Base-by-base conservation (phyloP, 352 stramenopile genomes). In the Phytophthora multivora region DNA sequence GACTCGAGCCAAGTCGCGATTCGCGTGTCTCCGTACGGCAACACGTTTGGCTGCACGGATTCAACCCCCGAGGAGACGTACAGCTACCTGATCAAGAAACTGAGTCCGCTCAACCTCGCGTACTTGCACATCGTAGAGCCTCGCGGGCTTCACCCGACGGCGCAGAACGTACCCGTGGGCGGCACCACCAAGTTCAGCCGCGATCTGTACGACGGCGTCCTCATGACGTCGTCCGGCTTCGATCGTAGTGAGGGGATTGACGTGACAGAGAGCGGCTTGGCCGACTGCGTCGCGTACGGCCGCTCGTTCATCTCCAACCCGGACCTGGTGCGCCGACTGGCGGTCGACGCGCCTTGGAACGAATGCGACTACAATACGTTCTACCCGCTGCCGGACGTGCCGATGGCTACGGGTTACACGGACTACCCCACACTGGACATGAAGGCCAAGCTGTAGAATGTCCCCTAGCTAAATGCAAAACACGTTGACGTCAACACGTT, bases 261-360 rank as follows among this genome's bases (percentile, higher is more conserved):
- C 9, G 64, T 73, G 8, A 58, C 86, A 6, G 63, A 74, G 26
- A 66, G 68, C n/a, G 80, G 71, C 1, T 26, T 60, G 6, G 77
- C 66, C 1, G 75, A 90, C 51, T 63, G 59, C n/a, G 71, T 90
- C 21, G 75, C 69, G 6, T 90, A 80, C 58, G 80, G 78, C 6
- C 70, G 75, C 11, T 47, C 56, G n/a, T 90, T 88, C 62, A 85
- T 90, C 53, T 52, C 77, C 10, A 90, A 88, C 54, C 80, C 81
- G 36, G 80, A 90, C 56, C 43, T 90, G n/a, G 73, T 85, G 25
- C 57, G 73, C 36, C 71, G 77, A 13, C 58, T 90, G n/a, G 40
- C 72, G 46, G 28, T 81, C 30, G 58, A 65, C 15, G 60, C 69
- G 9, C 59, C 76, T 23, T 66, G 80, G 16, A 84, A 81, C 51